phyloP scores from a whole-genome alignment of 2,329 filamentous ascomycete genomes.

The Fonsecaea monophora region DNA sequence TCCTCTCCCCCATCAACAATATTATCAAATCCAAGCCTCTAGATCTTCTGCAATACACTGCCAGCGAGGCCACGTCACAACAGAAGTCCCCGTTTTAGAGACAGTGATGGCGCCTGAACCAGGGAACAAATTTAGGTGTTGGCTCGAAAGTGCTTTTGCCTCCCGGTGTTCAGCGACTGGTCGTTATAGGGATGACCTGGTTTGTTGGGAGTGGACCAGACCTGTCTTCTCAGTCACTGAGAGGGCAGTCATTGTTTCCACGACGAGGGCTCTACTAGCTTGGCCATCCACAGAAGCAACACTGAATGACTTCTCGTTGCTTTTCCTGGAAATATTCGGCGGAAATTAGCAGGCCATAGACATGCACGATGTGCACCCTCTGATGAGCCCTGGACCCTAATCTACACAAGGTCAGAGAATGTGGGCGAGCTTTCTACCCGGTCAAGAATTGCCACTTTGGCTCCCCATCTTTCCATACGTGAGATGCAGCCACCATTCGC shows the following conservation, averaged over 20 bases:
- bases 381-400: not conserved
- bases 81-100: not conserved
- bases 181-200: not conserved
- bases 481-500: not conserved
- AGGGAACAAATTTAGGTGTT: not conserved
- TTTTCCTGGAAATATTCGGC: not conserved
- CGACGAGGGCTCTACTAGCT: not conserved
- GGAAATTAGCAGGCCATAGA: not conserved
- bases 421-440: not conserved
- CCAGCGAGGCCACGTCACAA: constrained; percentile 3
- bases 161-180: not conserved
- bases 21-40: not conserved
- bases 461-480: not conserved
- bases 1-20: not conserved
- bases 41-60: constrained; percentile 2
- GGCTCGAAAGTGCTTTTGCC: not conserved
- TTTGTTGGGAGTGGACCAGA: not conserved
- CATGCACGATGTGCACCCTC: not conserved
- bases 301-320: not conserved
- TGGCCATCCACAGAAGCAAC: not conserved
- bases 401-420: not conserved
- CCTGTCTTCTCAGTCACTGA: constrained; percentile 1
- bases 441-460: not conserved
- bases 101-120: not conserved
- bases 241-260: not conserved